Evolutionary conservation across 164 flowering plant genomes (phyloP).

Genomic region (Stephania yunnanensis): DNA sequence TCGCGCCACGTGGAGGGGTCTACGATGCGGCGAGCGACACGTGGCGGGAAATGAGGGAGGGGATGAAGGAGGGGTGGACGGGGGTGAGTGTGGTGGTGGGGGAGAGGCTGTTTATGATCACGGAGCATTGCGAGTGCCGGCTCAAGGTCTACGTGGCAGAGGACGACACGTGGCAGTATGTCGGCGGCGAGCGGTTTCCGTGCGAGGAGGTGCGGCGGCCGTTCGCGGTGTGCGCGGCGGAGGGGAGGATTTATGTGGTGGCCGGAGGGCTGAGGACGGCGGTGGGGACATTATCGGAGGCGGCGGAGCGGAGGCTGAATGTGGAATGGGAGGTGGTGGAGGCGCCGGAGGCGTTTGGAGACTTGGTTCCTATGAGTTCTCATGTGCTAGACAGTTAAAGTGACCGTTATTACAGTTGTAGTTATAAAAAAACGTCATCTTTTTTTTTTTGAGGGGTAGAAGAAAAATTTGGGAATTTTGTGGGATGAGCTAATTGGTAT

Average conservation of each 20-base stretch:
- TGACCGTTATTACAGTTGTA: conserved; percentile 1
- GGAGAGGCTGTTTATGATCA: conserved; percentile 36
- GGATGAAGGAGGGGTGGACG: conserved; percentile 59
- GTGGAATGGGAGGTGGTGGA: conserved; percentile 41
- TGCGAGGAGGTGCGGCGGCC: conserved; percentile 34
- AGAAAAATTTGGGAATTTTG: neutral
- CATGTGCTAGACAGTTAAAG: conserved; percentile 40
- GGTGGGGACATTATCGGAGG: conserved; percentile 26
- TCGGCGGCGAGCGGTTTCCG: conserved; percentile 37
- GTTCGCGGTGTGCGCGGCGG: conserved; percentile 30
- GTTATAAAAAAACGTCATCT: neutral
- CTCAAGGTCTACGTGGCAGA: conserved; percentile 35
- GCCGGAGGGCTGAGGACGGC: conserved; percentile 30
- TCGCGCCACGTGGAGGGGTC: conserved; percentile 37
- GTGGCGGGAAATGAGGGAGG: conserved; percentile 49
- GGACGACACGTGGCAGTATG: conserved; percentile 38
- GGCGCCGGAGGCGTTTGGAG: conserved; percentile 30
- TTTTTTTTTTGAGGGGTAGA: neutral
- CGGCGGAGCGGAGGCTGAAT: conserved; percentile 7
- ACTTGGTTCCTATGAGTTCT: conserved; percentile 30
- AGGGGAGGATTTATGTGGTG: conserved; percentile 39
- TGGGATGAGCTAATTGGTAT: too few species aligned
- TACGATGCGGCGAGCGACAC: conserved; percentile 36
- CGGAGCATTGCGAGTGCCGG: conserved; percentile 41
- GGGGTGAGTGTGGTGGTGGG: conserved; percentile 35